Percentiles rank a stretch among this genome's conserved stretches.
Evolutionary conservation across 306 rosid species (phyloP).

Genomic region (Heteromeles arbutifolia): DNA sequence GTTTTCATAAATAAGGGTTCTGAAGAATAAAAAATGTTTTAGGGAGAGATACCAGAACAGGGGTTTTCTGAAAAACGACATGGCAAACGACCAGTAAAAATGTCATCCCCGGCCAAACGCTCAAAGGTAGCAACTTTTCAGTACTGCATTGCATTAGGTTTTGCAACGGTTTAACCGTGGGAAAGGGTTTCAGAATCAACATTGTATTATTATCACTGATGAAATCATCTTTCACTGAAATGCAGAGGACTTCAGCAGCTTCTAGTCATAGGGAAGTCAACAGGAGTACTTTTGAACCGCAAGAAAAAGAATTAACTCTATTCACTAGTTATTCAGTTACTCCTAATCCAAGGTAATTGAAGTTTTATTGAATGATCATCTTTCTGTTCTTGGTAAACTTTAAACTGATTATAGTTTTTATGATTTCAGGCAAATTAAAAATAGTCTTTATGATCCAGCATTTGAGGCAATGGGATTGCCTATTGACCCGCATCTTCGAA

Average conservation of each 20-base stretch:
- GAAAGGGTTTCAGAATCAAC: neutral
- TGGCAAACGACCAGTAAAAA: neutral
- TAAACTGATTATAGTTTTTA: neutral
- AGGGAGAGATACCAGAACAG: slow-evolving; percentile 7
- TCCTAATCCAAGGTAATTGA: slow-evolving; percentile 7
- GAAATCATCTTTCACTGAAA: neutral
- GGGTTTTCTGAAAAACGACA: neutral
- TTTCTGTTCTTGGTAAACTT: neutral
- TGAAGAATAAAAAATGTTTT: neutral
- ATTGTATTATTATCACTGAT: neutral
- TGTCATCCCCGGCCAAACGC: slow-evolving; percentile 8
- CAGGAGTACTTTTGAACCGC: neutral
- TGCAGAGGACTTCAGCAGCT: slow-evolving; percentile 5
- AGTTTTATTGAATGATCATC: neutral
- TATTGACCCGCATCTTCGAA: slow-evolving; percentile 34
- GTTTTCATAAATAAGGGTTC: neutral
- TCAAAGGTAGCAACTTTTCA: slow-evolving; percentile 15
- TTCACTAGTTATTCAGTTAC: neutral
- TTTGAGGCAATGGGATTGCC: slow-evolving; percentile 25
- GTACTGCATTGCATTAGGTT: neutral
- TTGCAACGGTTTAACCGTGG: neutral
- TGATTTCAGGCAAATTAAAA: slow-evolving; percentile 8
- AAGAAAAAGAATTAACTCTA: neutral
- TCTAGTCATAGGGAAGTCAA: neutral
- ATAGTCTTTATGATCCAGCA: slow-evolving; percentile 20